Evolutionary conservation across 2,329 filamentous ascomycete species (phyloP).

Genomic region (Ophiosphaerella korrae): DNA sequence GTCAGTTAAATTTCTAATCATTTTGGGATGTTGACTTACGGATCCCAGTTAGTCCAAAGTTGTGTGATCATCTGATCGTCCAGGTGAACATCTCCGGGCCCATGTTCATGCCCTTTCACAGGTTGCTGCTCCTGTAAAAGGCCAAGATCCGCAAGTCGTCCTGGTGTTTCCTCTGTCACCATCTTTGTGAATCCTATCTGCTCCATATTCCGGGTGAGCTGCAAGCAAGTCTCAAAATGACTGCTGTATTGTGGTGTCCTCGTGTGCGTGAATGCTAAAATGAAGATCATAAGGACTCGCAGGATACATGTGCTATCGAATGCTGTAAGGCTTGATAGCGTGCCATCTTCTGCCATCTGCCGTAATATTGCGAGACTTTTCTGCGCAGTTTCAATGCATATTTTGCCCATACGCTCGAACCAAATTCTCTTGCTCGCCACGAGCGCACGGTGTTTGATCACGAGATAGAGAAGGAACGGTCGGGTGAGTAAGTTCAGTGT

Average conservation of each 20-base stretch:
- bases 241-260: conserved; percentile 30
- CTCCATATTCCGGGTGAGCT: conserved; percentile 33
- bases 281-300: conserved; percentile 42
- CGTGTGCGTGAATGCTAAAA: conserved; percentile 41
- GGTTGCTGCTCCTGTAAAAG: conserved; percentile 24
- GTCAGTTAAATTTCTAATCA: background rate
- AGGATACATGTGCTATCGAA: conserved; percentile 45
- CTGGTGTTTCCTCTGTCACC: conserved; percentile 40
- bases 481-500: conserved; percentile 41
- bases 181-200: conserved; percentile 44
- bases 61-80: conserved; percentile 37
- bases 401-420: conserved; percentile 42
- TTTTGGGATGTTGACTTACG: conserved; percentile 27
- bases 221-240: conserved; percentile 33
- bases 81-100: conserved; percentile 22
- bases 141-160: conserved; percentile 38
- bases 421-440: conserved; percentile 35
- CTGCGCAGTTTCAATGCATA: conserved; percentile 40
- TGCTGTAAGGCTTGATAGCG: conserved; percentile 39
- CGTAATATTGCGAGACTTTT: conserved; percentile 35
- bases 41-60: conserved; percentile 39
- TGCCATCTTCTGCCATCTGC: conserved; percentile 32
- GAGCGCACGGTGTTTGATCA: conserved; percentile 33
- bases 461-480: conserved; percentile 43
- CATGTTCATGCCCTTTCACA: background rate